phyloP scores from a whole-genome alignment of 345 rosid species.

The Populus davidiana region DNA sequence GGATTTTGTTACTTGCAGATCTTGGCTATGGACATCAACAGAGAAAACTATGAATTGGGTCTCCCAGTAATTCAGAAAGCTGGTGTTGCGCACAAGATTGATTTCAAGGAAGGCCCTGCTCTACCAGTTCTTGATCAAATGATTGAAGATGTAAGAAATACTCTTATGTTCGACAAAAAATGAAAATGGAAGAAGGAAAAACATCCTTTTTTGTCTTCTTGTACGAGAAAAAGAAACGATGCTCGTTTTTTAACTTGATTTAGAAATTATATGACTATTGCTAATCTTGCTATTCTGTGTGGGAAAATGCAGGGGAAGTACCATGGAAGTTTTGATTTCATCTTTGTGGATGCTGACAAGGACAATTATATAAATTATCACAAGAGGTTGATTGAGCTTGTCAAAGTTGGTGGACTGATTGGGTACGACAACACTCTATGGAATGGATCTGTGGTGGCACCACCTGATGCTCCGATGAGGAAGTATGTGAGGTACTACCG shows the following conservation, averaged over 20 bases:
- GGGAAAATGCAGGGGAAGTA: conserved; percentile 51
- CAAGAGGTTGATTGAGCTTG: conserved; percentile 73
- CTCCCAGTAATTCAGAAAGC: conserved; percentile 85
- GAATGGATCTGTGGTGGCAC: conserved; percentile 91
- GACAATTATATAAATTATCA: conserved; percentile 94
- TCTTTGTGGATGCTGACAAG: conserved; percentile 97
- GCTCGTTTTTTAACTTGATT: background rate
- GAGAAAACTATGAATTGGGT: conserved; percentile 90
- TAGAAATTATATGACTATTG: background rate
- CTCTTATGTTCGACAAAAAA: background rate
- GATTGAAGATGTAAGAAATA: conserved; percentile 68
- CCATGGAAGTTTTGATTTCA: conserved; percentile 78
- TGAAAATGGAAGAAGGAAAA: background rate
- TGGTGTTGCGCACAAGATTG: conserved; percentile 93
- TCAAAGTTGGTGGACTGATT: conserved; percentile 82
- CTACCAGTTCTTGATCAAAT: conserved; percentile 80
- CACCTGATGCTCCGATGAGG: conserved; percentile 78
- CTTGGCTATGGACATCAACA: conserved; percentile 89
- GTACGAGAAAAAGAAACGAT: background rate
- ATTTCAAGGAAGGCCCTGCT: conserved; percentile 96
- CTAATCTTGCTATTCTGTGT: background rate
- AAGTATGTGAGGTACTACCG: conserved; percentile 86
- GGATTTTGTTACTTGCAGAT: conserved; percentile 45
- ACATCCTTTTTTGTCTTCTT: background rate
- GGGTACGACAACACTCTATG: conserved; percentile 98